A percentile compares a stretch with the other conserved stretches of the same genome.
These are phyloP conservation scores for Saprolegnia parasitica DNA, from an alignment of 352 stramenopile species.

Conservation along the genomic window DNA sequence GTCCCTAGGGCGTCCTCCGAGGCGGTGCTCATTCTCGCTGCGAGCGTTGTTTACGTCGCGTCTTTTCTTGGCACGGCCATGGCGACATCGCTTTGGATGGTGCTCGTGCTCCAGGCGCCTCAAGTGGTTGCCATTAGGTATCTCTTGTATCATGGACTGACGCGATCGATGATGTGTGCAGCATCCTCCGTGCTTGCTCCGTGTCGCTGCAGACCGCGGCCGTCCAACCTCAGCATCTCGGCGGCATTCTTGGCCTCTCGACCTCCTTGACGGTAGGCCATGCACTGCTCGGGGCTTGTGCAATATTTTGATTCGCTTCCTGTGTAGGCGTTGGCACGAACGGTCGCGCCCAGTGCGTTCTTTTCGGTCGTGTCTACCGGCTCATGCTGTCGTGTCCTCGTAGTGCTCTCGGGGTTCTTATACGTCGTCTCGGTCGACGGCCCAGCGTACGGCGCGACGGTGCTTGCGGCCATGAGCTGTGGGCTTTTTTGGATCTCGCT, in stretches of 20 bases:
- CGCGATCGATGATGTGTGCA: constrained; percentile 30
- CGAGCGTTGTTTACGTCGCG: constrained; percentile 59
- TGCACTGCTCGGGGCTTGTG: neutral
- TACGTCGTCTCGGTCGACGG: constrained; percentile 68
- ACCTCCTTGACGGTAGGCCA: constrained; percentile 64
- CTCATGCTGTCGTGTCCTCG: neutral
- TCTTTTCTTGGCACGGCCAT: constrained; percentile 66
- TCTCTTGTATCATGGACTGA: neutral
- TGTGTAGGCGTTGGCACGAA: constrained; percentile 63
- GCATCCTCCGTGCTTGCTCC: constrained; percentile 71
- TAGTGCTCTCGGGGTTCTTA: constrained; percentile 75
- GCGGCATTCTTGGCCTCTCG: constrained; percentile 74
- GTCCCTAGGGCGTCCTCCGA: constrained; percentile 19
- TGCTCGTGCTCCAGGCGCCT: constrained; percentile 57
- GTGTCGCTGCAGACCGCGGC: constrained; percentile 68
- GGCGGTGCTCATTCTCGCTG: constrained; percentile 40
- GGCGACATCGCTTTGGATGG: constrained; percentile 41
- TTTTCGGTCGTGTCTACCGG: neutral
- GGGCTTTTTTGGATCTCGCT: constrained; percentile 14
- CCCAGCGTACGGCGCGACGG: constrained; percentile 56
- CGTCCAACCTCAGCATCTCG: constrained; percentile 60
- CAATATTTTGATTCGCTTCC: neutral
- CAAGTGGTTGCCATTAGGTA: constrained; percentile 71
- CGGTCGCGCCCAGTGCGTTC: constrained; percentile 60
- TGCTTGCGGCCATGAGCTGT: constrained; percentile 49